Evolutionary conservation across 768 basidiomycete genomes (phyloP).

Genomic region (Pleurotus djamor): DNA sequence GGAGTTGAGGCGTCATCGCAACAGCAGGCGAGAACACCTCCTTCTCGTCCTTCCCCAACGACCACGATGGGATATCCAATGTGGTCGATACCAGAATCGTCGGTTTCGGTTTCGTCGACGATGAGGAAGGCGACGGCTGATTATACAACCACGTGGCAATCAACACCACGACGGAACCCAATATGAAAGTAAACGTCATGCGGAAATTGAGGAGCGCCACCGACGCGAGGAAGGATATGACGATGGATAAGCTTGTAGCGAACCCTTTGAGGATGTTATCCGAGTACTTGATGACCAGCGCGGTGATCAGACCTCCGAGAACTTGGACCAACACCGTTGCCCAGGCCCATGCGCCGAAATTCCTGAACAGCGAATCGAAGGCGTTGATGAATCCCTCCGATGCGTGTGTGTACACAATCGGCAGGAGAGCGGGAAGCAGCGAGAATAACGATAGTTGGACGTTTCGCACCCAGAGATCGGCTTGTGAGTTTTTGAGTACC

Average conservation of each 20-base stretch:
- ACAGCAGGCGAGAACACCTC: not conserved
- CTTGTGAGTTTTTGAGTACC: slow-evolving; percentile 87
- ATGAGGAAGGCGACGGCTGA: slow-evolving; percentile 32
- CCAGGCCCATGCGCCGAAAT: slow-evolving; percentile 93
- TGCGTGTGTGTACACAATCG: slow-evolving; percentile 59
- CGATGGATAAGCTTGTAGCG: slow-evolving; percentile 91
- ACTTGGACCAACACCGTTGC: slow-evolving; percentile 88
- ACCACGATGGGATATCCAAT: slow-evolving; percentile 5
- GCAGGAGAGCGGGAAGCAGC: slow-evolving; percentile 81
- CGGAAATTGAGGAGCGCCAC: slow-evolving; percentile 88
- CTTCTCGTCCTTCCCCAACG: slow-evolving; percentile 1
- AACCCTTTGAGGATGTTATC: slow-evolving; percentile 94
- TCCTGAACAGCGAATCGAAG: slow-evolving; percentile 60
- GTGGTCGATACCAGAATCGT: slow-evolving; percentile 1
- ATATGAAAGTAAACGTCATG: slow-evolving; percentile 81
- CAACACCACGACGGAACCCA: slow-evolving; percentile 83
- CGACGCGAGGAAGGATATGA: slow-evolving; percentile 92
- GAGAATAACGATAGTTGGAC: slow-evolving; percentile 95
- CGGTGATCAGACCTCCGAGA: slow-evolving; percentile 88
- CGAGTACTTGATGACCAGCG: slow-evolving; percentile 92
- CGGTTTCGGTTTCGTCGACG: slow-evolving; percentile 23
- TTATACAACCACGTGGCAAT: slow-evolving; percentile 93
- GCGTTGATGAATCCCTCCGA: slow-evolving; percentile 30
- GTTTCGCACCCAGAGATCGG: slow-evolving; percentile 95
- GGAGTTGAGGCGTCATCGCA: not conserved